Evolutionary conservation across 176 grass and related monocot genomes (phyloP).

Genomic region (Rhynchospora pubera): DNA sequence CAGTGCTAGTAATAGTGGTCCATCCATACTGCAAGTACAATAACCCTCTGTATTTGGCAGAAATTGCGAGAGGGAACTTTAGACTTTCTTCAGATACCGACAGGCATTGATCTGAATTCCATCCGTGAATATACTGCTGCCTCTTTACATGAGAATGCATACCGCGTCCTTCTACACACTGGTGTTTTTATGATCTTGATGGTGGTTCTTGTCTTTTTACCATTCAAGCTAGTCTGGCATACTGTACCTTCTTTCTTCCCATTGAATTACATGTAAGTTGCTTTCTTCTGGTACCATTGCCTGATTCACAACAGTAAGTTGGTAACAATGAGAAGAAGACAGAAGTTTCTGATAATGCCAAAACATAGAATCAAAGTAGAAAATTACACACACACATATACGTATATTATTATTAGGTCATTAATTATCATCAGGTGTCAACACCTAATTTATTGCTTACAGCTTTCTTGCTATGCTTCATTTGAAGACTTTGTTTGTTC

Average conservation of each 20-base stretch:
- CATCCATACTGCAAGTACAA: neutral
- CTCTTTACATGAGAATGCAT: conserved; percentile 7
- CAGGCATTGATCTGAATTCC: neutral
- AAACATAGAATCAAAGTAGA: neutral
- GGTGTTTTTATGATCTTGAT: neutral
- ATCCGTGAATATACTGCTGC: neutral
- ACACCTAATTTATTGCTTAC: neutral
- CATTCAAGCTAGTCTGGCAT: neutral
- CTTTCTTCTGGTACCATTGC: neutral
- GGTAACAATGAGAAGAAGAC: neutral
- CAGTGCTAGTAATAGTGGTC: neutral
- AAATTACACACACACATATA: neutral
- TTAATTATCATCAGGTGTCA: neutral
- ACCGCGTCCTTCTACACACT: neutral
- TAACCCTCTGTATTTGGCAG: neutral
- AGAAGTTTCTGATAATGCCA: neutral
- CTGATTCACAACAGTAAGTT: neutral
- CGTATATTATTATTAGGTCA: neutral
- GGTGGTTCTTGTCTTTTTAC: conserved; percentile 11
- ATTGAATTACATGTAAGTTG: conserved; percentile 2
- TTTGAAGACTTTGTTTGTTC: neutral
- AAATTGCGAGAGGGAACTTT: neutral
- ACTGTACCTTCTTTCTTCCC: neutral
- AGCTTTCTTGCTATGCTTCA: neutral
- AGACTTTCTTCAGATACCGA: neutral